Percentiles rank a stretch among this genome's conserved stretches.
Evolutionary conservation across 192 early-diverging fungal genomes (phyloP).

Genomic region (Entrophospora sp.): DNA sequence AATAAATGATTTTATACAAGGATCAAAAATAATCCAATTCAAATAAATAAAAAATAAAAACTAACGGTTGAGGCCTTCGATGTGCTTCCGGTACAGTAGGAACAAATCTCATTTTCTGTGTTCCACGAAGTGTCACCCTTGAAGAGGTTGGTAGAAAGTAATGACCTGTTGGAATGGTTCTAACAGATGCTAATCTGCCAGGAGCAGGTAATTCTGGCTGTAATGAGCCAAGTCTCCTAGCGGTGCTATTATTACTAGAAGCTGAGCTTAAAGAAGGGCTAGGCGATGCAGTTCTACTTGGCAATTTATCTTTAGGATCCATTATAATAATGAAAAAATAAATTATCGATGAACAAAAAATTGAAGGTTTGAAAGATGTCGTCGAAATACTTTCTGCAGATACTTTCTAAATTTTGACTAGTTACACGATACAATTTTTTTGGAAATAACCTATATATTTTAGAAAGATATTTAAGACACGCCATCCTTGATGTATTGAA

Average conservation of each 20-base stretch:
- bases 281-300: neutral
- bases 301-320: too few relatives aligned
- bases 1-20: neutral
- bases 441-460: too few relatives aligned
- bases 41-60: neutral
- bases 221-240: conserved; percentile 3
- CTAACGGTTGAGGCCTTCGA: neutral
- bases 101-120: neutral
- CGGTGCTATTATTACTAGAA: too few relatives aligned
- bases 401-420: too few relatives aligned
- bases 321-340: too few relatives aligned
- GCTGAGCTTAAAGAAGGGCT: conserved; percentile 4
- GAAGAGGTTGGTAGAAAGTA: conserved; percentile 13
- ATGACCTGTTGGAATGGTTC: conserved; percentile 3
- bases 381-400: too few relatives aligned
- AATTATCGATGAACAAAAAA: too few relatives aligned
- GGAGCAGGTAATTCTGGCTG: conserved; percentile 7
- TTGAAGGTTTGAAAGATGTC: too few relatives aligned
- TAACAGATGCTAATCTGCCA: neutral
- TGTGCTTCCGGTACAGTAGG: conserved; percentile 4
- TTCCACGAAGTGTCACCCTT: conserved; percentile 8
- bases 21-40: too few relatives aligned
- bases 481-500: too few relatives aligned
- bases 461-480: too few relatives aligned
- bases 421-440: too few relatives aligned